phyloP scores from a whole-genome alignment of 164 flowering plant species.

The Magnolia officinalis region DNA sequence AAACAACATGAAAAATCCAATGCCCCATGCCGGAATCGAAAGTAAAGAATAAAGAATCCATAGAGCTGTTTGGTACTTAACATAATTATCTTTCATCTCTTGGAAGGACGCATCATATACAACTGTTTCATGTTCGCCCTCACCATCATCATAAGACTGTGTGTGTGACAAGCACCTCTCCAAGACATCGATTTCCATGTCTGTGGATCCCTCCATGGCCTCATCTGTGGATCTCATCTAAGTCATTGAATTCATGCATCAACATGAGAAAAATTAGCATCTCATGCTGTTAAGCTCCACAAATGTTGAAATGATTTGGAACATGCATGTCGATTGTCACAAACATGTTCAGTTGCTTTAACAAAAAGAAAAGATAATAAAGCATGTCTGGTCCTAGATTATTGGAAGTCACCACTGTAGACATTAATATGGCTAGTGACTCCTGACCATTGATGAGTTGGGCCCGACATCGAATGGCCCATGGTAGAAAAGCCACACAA shows the following conservation, averaged over 20 bases:
- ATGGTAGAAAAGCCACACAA: too few relatives aligned
- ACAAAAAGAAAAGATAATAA: not conserved
- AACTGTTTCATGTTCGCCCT: constrained; percentile 33
- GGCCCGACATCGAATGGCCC: too few relatives aligned
- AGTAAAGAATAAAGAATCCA: constrained; percentile 75
- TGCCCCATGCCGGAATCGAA: constrained; percentile 71
- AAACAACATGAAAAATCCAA: constrained; percentile 70
- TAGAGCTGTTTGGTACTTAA: constrained; percentile 61
- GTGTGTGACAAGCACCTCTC: constrained; percentile 42
- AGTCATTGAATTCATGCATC: not conserved
- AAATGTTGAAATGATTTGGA: too few relatives aligned
- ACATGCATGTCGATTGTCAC: not conserved
- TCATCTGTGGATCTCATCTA: constrained; percentile 46
- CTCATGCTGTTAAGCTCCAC: not conserved
- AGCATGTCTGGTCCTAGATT: not conserved
- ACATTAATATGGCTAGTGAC: not conserved
- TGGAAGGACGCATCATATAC: constrained; percentile 59
- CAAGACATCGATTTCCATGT: constrained; percentile 48
- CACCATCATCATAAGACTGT: constrained; percentile 1
- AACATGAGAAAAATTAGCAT: not conserved
- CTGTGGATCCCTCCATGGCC: not conserved
- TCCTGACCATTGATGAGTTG: not conserved
- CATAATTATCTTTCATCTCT: constrained; percentile 64
- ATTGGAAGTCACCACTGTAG: not conserved
- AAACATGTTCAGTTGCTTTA: not conserved